Conservation (phyloP, 257 asterid species). For the Solanum acaule region DNA sequence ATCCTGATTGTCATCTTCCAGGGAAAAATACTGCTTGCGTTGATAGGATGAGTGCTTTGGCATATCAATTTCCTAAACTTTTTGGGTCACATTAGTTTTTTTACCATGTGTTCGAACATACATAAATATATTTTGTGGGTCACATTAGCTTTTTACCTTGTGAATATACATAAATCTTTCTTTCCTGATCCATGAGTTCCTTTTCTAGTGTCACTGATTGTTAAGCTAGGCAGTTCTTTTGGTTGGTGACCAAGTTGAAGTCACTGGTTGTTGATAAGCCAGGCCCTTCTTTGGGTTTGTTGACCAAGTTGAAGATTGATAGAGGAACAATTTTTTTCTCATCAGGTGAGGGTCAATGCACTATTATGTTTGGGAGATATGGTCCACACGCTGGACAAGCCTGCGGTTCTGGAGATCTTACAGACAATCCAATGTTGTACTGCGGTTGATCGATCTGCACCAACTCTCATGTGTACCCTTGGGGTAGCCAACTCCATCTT, state of each 20-base stretch:
- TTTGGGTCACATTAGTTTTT: not conserved
- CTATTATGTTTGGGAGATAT: constrained; percentile 76
- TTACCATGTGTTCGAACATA: not conserved
- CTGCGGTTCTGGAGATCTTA: constrained; percentile 61
- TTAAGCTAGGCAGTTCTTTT: not conserved
- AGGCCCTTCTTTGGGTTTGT: not conserved
- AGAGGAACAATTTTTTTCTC: not conserved
- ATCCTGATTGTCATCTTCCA: not conserved
- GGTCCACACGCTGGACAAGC: constrained; percentile 84
- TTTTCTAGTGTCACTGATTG: not conserved
- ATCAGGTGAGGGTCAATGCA: constrained; percentile 98
- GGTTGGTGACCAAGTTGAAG: not conserved
- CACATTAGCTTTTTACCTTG: not conserved
- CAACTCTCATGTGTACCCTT: constrained; percentile 98
- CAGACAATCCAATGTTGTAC: constrained; percentile 94
- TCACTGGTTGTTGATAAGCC: not conserved
- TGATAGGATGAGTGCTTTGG: not conserved
- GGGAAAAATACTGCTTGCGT: not conserved
- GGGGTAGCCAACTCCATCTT: constrained; percentile 81
- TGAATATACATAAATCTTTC: not conserved
- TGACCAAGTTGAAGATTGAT: not conserved
- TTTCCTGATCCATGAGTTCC: not conserved
- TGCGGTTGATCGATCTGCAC: constrained; percentile 97
- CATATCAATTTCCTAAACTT: not conserved
- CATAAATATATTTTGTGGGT: not conserved